These are phyloP conservation scores for Solidago caesia DNA, from an alignment of 129 eudicot genomes.

Conservation along the genomic window DNA sequence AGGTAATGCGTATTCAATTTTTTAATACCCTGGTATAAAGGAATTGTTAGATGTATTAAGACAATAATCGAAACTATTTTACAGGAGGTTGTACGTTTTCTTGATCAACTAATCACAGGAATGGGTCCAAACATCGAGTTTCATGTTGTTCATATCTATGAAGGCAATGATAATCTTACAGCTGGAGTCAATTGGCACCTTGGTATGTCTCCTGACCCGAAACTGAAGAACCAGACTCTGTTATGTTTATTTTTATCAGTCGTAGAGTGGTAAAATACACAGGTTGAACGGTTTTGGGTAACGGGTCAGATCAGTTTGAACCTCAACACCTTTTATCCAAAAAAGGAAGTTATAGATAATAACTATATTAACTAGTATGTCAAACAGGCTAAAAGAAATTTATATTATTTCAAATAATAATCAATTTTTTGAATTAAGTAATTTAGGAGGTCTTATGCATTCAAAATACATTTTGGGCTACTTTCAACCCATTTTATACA, in stretches of 20 bases:
- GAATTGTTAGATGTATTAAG: neutral
- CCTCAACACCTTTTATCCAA: neutral
- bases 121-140: conserved; percentile 69
- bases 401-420: neutral
- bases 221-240: neutral
- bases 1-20: conserved; percentile 38
- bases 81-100: conserved; percentile 66
- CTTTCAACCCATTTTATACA: neutral
- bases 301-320: neutral
- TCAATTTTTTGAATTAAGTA: neutral
- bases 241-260: neutral
- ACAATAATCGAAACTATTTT: conserved; percentile 1
- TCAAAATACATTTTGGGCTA: neutral
- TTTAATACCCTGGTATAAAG: neutral
- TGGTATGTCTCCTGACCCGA: conserved; percentile 39
- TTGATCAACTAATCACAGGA: conserved; percentile 48
- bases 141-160: conserved; percentile 44
- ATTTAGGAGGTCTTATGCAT: neutral
- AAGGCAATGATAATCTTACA: conserved; percentile 52
- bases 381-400: neutral
- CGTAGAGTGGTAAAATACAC: neutral
- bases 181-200: conserved; percentile 76
- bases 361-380: neutral
- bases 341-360: too few relatives aligned
- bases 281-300: neutral